These are phyloP conservation scores for Cladorrhinum sp. DNA, from an alignment of 2,329 filamentous ascomycete species.

Conservation along the genomic window DNA sequence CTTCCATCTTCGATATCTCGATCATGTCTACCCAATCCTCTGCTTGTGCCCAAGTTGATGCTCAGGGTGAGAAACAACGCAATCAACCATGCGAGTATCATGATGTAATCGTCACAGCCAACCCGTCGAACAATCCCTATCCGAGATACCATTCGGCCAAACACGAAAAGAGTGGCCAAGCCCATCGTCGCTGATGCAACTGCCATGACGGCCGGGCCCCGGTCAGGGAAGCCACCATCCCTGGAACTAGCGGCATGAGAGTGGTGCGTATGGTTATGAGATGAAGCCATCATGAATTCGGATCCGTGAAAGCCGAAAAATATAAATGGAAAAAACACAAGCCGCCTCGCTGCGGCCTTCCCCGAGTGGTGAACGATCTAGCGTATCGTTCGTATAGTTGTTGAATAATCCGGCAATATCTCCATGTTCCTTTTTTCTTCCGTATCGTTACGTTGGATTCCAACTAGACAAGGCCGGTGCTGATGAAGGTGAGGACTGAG, in stretches of 20 bases:
- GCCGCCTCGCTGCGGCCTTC: not conserved
- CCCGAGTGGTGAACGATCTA: not conserved
- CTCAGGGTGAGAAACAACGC: conserved; percentile 65
- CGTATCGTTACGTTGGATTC: not conserved
- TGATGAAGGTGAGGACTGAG: not conserved
- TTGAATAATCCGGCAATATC: not conserved
- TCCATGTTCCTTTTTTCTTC: not conserved
- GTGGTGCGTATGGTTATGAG: not conserved
- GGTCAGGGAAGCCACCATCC: conserved; percentile 39
- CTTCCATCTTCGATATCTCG: conserved; percentile 52
- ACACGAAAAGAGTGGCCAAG: conserved; percentile 71
- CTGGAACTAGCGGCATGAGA: not conserved
- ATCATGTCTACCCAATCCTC: conserved; percentile 68
- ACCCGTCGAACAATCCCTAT: conserved; percentile 68
- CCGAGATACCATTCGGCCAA: conserved; percentile 69
- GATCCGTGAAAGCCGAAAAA: not conserved
- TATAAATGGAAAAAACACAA: not conserved
- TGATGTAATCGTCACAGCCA: conserved; percentile 76
- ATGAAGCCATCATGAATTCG: not conserved
- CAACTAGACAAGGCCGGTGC: not conserved
- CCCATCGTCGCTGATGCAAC: conserved; percentile 68
- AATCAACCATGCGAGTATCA: conserved; percentile 73
- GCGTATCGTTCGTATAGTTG: not conserved
- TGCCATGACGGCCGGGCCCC: conserved; percentile 62
- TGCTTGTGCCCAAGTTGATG: conserved; percentile 61